Evolutionary conservation across 352 stramenopile genomes (phyloP).

Genomic region (Lagenidium giganteum): DNA sequence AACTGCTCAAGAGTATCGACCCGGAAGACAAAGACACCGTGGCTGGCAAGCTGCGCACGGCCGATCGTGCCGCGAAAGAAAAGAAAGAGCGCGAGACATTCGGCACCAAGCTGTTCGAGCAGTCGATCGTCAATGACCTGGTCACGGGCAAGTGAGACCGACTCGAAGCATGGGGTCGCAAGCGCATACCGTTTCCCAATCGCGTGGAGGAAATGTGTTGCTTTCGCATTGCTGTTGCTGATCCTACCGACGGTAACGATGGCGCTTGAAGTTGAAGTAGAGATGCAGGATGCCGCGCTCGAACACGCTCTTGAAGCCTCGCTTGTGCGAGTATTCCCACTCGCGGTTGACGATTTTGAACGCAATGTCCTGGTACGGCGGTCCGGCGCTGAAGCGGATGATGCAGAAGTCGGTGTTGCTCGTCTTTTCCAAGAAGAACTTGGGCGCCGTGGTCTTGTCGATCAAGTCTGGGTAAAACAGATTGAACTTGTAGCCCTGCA

Average conservation of each 20-base stretch:
- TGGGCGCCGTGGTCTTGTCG: conserved; percentile 93
- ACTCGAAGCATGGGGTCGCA: no score
- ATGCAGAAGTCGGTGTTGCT: conserved; percentile 96
- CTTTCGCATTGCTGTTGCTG: background rate
- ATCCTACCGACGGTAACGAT: conserved; percentile 96
- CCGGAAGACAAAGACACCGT: conserved; percentile 17
- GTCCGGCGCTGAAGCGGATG: conserved; percentile 96
- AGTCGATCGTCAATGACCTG: conserved; percentile 43
- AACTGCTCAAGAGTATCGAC: conserved; percentile 23
- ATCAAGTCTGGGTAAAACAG: conserved; percentile 99
- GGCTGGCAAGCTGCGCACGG: conserved; percentile 26
- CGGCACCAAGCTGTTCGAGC: conserved; percentile 42
- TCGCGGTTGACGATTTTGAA: conserved; percentile 99
- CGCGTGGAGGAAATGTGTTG: background rate
- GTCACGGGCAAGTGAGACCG: no score
- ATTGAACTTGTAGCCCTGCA: conserved; percentile 99
- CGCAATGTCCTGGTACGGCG: conserved; percentile 99
- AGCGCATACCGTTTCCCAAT: background rate
- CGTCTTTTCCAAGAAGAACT: conserved; percentile 93
- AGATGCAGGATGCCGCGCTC: conserved; percentile 97
- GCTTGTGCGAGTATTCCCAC: conserved; percentile 97
- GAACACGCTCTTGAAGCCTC: conserved; percentile 98
- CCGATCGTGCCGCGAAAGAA: conserved; percentile 29
- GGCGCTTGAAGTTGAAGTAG: conserved; percentile 99
- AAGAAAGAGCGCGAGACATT: conserved; percentile 22